These are phyloP conservation scores for Teunomyces aglyptinius DNA, from an alignment of 805 yeast genomes.

Conservation along the genomic window DNA sequence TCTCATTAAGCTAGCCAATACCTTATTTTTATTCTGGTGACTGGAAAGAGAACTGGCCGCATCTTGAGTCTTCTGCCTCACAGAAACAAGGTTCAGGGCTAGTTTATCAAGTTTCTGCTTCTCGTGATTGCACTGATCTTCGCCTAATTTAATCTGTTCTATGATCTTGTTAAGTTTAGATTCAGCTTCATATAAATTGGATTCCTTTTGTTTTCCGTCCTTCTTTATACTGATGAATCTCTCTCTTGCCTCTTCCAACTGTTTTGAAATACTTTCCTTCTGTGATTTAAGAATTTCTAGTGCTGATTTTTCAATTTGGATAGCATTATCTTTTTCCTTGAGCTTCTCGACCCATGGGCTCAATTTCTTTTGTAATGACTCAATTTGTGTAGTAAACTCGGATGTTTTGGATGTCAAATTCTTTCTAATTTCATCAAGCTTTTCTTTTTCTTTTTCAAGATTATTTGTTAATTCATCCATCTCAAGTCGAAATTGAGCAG, in stretches of 20 bases:
- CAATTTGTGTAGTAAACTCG: slow-evolving; percentile 63
- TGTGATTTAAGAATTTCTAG: slow-evolving; percentile 57
- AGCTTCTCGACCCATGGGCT: slow-evolving; percentile 83
- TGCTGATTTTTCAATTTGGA: slow-evolving; percentile 63
- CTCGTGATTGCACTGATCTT: slow-evolving; percentile 52
- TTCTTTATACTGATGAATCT: slow-evolving; percentile 45
- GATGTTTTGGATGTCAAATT: slow-evolving; percentile 74
- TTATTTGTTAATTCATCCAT: slow-evolving; percentile 43
- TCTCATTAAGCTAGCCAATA: slow-evolving; percentile 64
- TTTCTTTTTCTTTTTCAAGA: slow-evolving; percentile 51
- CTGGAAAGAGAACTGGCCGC: slow-evolving; percentile 59
- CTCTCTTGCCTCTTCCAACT: slow-evolving; percentile 43
- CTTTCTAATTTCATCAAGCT: slow-evolving; percentile 61
- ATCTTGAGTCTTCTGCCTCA: slow-evolving; percentile 64
- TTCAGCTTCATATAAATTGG: slow-evolving; percentile 43
- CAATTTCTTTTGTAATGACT: slow-evolving; percentile 56
- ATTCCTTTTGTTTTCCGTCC: slow-evolving; percentile 50
- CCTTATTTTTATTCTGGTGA: slow-evolving; percentile 68
- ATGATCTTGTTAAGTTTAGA: slow-evolving; percentile 48
- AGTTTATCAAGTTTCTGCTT: slow-evolving; percentile 48
- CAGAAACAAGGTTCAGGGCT: slow-evolving; percentile 50
- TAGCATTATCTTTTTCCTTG: slow-evolving; percentile 59
- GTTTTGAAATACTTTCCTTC: slow-evolving; percentile 40
- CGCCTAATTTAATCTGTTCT: slow-evolving; percentile 59
- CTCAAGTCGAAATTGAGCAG: slow-evolving; percentile 44